Conservation (phyloP, 768 basidiomycete species). For the Sarcomyxa edulis region DNA sequence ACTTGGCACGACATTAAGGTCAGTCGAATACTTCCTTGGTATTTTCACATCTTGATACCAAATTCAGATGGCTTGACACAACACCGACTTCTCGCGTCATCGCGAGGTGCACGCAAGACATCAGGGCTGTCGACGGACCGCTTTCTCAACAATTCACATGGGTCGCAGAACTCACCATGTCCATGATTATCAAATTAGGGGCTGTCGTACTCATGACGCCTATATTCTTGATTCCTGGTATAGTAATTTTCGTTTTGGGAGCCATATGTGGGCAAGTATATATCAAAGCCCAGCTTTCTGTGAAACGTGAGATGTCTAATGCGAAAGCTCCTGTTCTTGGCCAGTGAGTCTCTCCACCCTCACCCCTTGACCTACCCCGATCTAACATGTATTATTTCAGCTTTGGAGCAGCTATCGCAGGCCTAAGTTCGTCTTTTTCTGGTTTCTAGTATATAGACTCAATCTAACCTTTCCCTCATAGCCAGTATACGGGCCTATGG, state of each 20-base stretch:
- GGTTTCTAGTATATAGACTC: no score
- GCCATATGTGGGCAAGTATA: constrained; percentile 38
- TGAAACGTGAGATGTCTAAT: constrained; percentile 44
- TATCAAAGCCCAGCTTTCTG: constrained; percentile 39
- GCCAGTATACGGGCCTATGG: constrained; percentile 64
- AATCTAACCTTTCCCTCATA: no score
- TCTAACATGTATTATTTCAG: no score
- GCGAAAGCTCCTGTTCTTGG: constrained; percentile 27
- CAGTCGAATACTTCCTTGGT: constrained; percentile 4
- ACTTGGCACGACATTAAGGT: constrained; percentile 59
- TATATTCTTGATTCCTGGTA: constrained; percentile 39
- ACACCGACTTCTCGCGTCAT: constrained; percentile 52
- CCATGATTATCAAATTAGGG: constrained; percentile 35
- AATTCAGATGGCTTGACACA: constrained; percentile 40
- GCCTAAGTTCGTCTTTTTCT: constrained; percentile 33
- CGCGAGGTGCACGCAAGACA: constrained; percentile 63
- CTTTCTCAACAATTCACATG: constrained; percentile 22
- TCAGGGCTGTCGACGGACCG: constrained; percentile 48
- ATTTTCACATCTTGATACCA: not conserved
- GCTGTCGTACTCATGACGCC: constrained; percentile 42
- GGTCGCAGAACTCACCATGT: constrained; percentile 22
- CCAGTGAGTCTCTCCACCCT: no score
- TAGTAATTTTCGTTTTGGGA: constrained; percentile 36
- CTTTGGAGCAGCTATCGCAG: constrained; percentile 54
- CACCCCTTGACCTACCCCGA: no score